phyloP scores from a whole-genome alignment of 805 yeast genomes.

The Nakazawaea siamensis region DNA sequence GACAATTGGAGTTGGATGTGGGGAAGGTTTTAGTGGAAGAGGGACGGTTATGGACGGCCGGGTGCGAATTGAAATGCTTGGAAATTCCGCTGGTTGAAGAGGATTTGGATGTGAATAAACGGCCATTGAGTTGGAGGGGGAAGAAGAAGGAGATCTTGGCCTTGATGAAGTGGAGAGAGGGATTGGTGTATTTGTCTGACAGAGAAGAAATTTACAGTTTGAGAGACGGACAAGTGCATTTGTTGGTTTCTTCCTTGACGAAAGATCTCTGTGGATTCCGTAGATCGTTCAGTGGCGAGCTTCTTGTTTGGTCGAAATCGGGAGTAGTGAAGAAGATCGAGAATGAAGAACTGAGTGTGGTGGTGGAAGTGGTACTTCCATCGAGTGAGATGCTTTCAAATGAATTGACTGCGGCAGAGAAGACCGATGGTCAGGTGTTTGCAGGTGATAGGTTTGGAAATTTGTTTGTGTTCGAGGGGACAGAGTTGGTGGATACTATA shows the following conservation, averaged over 20 bases:
- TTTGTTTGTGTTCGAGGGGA: slow-evolving; percentile 16
- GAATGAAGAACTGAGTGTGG: slow-evolving; percentile 8
- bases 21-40: slow-evolving; percentile 18
- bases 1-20: slow-evolving; percentile 12
- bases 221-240: slow-evolving; percentile 13
- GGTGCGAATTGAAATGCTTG: slow-evolving; percentile 10
- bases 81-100: slow-evolving; percentile 9
- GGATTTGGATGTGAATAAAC: slow-evolving; percentile 6
- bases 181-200: slow-evolving; percentile 27
- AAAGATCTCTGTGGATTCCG: slow-evolving; percentile 32
- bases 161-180: too few relatives aligned
- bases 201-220: slow-evolving; percentile 27
- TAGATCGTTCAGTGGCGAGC: slow-evolving; percentile 20
- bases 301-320: slow-evolving; percentile 32
- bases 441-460: slow-evolving; percentile 45
- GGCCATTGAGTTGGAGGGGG: too few relatives aligned
- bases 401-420: slow-evolving; percentile 32
- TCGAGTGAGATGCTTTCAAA: slow-evolving; percentile 23
- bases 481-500: slow-evolving; percentile 18
- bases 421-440: slow-evolving; percentile 20
- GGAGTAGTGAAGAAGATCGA: slow-evolving; percentile 29
- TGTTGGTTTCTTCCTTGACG: slow-evolving; percentile 28
- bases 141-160: too few relatives aligned
- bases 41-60: slow-evolving; percentile 12
- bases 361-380: slow-evolving; percentile 14